Evolutionary conservation across 148 eudicot genomes (phyloP).

Genomic region (Dianthus caryophyllus): DNA sequence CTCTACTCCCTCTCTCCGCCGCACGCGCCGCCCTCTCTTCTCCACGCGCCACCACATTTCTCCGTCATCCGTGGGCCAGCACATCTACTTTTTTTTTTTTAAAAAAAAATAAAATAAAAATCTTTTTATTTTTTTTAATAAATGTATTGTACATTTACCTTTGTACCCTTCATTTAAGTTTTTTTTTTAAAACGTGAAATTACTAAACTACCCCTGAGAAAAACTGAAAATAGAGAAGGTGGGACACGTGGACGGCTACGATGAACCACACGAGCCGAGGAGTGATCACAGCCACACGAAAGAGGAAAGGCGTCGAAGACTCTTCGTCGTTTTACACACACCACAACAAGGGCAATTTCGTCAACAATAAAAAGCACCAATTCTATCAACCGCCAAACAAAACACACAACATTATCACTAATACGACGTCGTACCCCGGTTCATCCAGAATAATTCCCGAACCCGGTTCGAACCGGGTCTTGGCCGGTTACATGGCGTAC

Average conservation of each 20-base stretch:
- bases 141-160: background rate
- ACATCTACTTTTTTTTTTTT: background rate
- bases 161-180: background rate
- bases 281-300: slow-evolving; percentile 41
- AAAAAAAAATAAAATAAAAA: background rate
- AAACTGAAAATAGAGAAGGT: background rate
- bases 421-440: slow-evolving; percentile 18
- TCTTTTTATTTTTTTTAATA: background rate
- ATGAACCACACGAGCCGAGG: slow-evolving; percentile 45
- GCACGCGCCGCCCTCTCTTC: background rate
- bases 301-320: slow-evolving; percentile 43
- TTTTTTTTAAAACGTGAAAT: background rate
- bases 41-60: background rate
- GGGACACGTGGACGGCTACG: slow-evolving; percentile 32
- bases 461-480: slow-evolving; percentile 41
- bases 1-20: background rate
- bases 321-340: slow-evolving; percentile 20
- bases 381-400: slow-evolving; percentile 7
- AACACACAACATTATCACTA: background rate
- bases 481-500: slow-evolving; percentile 78
- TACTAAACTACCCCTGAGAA: background rate
- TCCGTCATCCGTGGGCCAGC: slow-evolving; percentile 7
- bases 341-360: slow-evolving; percentile 26
- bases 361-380: slow-evolving; percentile 1
- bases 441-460: slow-evolving; percentile 9